These are phyloP conservation scores for Teunomyces stri DNA, from an alignment of 805 yeast genomes.

Conservation along the genomic window DNA sequence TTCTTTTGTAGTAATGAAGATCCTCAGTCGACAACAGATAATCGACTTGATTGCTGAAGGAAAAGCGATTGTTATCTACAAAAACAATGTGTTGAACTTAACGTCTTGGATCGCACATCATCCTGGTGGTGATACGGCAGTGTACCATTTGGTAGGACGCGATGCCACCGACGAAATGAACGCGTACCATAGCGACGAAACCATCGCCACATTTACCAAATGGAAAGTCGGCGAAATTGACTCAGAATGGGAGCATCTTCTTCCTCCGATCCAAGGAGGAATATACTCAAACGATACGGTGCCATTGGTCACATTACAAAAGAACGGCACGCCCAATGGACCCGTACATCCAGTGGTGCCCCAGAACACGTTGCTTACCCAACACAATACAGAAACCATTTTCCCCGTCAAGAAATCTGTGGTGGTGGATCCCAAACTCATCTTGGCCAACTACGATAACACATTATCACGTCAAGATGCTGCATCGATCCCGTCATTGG, in stretches of 20 bases:
- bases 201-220: constrained; percentile 48
- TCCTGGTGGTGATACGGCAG: constrained; percentile 89
- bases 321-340: constrained; percentile 41
- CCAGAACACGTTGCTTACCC: constrained; percentile 42
- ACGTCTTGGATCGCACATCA: constrained; percentile 71
- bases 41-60: constrained; percentile 65
- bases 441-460: constrained; percentile 61
- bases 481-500: constrained; percentile 59
- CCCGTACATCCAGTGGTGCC: constrained; percentile 52
- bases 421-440: not conserved
- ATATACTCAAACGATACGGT: constrained; percentile 15
- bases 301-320: not conserved
- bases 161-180: constrained; percentile 92
- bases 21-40: constrained; percentile 35
- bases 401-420: constrained; percentile 30
- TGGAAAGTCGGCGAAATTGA: constrained; percentile 69
- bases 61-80: constrained; percentile 65
- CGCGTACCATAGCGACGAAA: constrained; percentile 70
- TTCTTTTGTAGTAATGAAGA: constrained; percentile 2
- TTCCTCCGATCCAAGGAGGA: constrained; percentile 92
- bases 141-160: constrained; percentile 79
- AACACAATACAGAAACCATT: constrained; percentile 29
- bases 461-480: constrained; percentile 54
- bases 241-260: constrained; percentile 64
- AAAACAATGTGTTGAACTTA: constrained; percentile 58